A percentile compares a stretch with the other conserved stretches of the same genome.
These are phyloP conservation scores for Lachancea dasiensis DNA, from an alignment of 805 yeast genomes.

Conservation along the genomic window DNA sequence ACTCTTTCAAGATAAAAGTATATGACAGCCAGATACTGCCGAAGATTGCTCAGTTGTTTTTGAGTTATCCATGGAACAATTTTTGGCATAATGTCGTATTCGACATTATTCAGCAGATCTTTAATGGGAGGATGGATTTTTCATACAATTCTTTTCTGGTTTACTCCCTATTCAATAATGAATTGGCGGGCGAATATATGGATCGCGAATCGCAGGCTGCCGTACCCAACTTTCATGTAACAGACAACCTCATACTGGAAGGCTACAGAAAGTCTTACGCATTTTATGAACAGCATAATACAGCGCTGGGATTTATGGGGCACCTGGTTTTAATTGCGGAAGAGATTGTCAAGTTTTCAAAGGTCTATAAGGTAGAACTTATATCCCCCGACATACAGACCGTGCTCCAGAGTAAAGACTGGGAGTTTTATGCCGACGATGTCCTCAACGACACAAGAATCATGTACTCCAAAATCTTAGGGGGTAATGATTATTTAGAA, in stretches of 20 bases:
- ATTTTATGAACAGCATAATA: constrained; percentile 52
- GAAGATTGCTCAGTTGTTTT: constrained; percentile 66
- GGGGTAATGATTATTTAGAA: constrained; percentile 31
- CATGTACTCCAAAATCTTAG: constrained; percentile 33
- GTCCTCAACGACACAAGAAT: constrained; percentile 30
- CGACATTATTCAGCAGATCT: constrained; percentile 90
- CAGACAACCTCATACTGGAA: constrained; percentile 51
- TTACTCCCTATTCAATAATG: constrained; percentile 28
- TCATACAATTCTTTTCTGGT: constrained; percentile 78
- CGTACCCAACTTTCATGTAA: constrained; percentile 38
- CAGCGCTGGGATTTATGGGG: constrained; percentile 94
- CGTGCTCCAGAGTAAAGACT: constrained; percentile 19
- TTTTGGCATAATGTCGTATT: constrained; percentile 95
- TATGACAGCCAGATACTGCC: constrained; percentile 67
- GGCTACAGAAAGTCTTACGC: constrained; percentile 58
- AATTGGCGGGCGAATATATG: constrained; percentile 17
- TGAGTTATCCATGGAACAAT: constrained; percentile 92
- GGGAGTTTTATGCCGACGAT: constrained; percentile 28
- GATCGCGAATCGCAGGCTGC: constrained; percentile 1
- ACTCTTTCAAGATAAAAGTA: constrained; percentile 73
- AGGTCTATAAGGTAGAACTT: constrained; percentile 34
- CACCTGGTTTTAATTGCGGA: constrained; percentile 90
- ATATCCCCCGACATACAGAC: constrained; percentile 29
- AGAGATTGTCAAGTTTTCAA: constrained; percentile 82
- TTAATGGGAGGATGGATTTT: constrained; percentile 79